Evolutionary conservation across 768 basidiomycete species (phyloP).

Genomic region (Rhodocollybia butyracea): DNA sequence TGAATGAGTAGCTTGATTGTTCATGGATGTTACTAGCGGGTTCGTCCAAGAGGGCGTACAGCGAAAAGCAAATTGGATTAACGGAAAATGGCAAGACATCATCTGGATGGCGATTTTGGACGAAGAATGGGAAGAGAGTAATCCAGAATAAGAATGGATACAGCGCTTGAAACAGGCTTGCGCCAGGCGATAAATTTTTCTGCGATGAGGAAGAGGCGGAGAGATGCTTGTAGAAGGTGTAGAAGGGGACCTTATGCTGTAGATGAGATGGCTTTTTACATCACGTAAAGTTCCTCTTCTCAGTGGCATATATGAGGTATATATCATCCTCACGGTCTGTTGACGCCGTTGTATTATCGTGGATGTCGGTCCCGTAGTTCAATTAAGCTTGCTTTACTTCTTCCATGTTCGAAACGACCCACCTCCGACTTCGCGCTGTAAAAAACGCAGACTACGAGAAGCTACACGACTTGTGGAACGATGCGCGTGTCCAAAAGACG

Average conservation of each 20-base stretch:
- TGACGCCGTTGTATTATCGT: no score
- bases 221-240: no score
- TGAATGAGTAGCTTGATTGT: not conserved
- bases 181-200: no score
- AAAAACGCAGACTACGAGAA: constrained; percentile 27
- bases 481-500: constrained; percentile 22
- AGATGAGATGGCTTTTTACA: no score
- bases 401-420: constrained; percentile 26
- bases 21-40: constrained; percentile 21
- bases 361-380: not conserved
- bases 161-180: no score
- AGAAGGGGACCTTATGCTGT: no score
- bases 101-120: constrained; percentile 35
- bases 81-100: constrained; percentile 33
- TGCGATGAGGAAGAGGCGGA: no score
- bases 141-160: not conserved
- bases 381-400: no score
- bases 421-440: constrained; percentile 30
- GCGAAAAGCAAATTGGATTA: constrained; percentile 31
- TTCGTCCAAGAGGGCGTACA: constrained; percentile 37
- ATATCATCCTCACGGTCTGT: no score
- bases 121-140: constrained; percentile 32
- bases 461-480: constrained; percentile 25
- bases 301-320: no score
- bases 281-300: no score